A percentile compares a stretch with the other conserved stretches of the same genome.
Evolutionary conservation across 805 yeast species (phyloP).

Genomic region (Yamadazyma tumulicola): DNA sequence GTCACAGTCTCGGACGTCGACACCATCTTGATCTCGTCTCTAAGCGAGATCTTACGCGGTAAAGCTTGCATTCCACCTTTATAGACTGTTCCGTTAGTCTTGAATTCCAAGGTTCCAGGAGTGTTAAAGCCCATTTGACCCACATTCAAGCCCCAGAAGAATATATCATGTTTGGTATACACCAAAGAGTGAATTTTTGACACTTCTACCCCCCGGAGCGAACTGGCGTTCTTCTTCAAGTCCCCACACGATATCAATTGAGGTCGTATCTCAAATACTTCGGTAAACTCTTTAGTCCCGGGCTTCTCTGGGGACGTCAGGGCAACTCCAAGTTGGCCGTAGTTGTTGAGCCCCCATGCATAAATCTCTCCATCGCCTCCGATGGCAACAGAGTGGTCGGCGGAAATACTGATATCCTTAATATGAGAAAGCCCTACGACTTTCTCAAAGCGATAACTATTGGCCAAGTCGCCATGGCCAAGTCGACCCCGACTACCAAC

Average conservation of each 20-base stretch:
- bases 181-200: constrained; percentile 71
- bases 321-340: constrained; percentile 59
- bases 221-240: constrained; percentile 27
- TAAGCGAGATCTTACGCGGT: constrained; percentile 41
- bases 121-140: constrained; percentile 72
- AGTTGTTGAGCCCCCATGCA: constrained; percentile 77
- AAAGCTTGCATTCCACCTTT: constrained; percentile 36
- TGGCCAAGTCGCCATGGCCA: constrained; percentile 45
- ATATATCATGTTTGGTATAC: constrained; percentile 46
- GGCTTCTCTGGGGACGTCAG: constrained; percentile 8
- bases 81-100: constrained; percentile 23
- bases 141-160: constrained; percentile 73
- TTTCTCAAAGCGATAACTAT: constrained; percentile 41
- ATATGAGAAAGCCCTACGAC: constrained; percentile 36
- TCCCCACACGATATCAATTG: constrained; percentile 40
- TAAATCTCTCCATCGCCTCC: constrained; percentile 52
- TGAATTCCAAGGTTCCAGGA: constrained; percentile 18
- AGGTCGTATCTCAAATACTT: constrained; percentile 36
- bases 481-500: constrained; percentile 67
- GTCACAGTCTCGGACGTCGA: constrained; percentile 69
- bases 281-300: constrained; percentile 20
- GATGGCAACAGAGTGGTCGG: constrained; percentile 65
- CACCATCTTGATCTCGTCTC: constrained; percentile 52
- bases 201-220: constrained; percentile 48
- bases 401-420: constrained; percentile 47